phyloP scores from a whole-genome alignment of 2,329 filamentous ascomycete species.

The Beauveria pseudobassiana region DNA sequence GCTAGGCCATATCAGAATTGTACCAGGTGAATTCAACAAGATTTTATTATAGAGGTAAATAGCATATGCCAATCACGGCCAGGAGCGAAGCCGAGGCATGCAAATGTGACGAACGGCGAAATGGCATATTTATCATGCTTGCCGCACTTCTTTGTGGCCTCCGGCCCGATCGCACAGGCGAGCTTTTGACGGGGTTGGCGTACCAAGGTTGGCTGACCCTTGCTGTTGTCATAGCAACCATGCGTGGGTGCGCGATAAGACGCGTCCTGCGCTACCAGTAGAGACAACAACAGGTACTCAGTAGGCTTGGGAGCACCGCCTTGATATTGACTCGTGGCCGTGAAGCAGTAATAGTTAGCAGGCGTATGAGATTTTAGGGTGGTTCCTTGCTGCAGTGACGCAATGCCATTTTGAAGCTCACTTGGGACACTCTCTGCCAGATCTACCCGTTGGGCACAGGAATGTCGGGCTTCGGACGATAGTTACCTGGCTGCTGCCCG shows the following conservation, averaged over 20 bases:
- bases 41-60: no score
- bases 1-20: no score
- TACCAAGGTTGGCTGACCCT: background rate
- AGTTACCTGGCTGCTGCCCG: background rate
- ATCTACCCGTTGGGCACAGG: slow-evolving; percentile 8
- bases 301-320: background rate
- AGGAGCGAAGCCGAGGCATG: background rate
- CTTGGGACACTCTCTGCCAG: background rate
- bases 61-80: background rate
- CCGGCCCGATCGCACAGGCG: background rate
- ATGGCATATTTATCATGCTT: no score
- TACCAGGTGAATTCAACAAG: background rate
- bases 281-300: background rate
- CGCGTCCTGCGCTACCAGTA: background rate
- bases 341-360: background rate
- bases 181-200: background rate
- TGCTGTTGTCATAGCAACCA: slow-evolving; percentile 6
- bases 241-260: background rate
- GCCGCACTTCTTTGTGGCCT: no score
- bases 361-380: no score
- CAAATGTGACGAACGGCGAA: background rate
- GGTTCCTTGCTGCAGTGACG: no score
- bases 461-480: slow-evolving; percentile 3
- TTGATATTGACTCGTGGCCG: background rate
- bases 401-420: background rate